phyloP scores from a whole-genome alignment of 169 alveolate genomes.

The Plasmodium relictum region DNA sequence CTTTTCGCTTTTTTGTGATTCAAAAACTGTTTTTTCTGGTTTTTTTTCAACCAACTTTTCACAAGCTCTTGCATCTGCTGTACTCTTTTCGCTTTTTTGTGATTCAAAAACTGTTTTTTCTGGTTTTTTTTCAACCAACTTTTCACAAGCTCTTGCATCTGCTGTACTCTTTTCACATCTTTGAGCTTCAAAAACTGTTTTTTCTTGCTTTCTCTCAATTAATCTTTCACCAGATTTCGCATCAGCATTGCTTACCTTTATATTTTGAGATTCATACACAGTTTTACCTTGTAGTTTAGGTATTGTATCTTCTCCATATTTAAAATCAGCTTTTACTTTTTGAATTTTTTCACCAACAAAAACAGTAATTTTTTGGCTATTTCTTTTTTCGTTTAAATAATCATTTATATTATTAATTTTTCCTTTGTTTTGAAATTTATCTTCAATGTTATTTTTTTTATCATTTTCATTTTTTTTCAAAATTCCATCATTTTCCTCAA shows the following conservation, averaged over 20 bases:
- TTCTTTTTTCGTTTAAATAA: conserved; percentile 29
- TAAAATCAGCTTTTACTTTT: conserved; percentile 64
- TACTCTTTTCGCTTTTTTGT: conserved; percentile 9
- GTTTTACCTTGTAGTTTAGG: background rate
- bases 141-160: conserved; percentile 50
- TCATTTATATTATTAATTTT: conserved; percentile 50
- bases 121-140: conserved; percentile 1
- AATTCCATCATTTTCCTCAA: background rate
- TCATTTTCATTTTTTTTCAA: background rate
- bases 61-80: conserved; percentile 55
- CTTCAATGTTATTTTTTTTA: background rate
- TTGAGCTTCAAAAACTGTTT: conserved; percentile 22
- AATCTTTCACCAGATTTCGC: background rate
- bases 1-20: conserved; percentile 38
- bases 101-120: conserved; percentile 22
- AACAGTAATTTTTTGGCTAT: conserved; percentile 30
- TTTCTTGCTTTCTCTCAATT: conserved; percentile 7
- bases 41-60: background rate
- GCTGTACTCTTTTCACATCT: conserved; percentile 27
- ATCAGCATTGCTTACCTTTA: conserved; percentile 29
- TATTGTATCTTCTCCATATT: conserved; percentile 63
- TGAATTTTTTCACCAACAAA: conserved; percentile 74
- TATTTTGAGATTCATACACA: conserved; percentile 12
- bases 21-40: conserved; percentile 16
- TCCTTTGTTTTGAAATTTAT: background rate